Conservation (phyloP, 1,284 basidiomycete genomes). For the Pseudozyma tsukubaensis region DNA sequence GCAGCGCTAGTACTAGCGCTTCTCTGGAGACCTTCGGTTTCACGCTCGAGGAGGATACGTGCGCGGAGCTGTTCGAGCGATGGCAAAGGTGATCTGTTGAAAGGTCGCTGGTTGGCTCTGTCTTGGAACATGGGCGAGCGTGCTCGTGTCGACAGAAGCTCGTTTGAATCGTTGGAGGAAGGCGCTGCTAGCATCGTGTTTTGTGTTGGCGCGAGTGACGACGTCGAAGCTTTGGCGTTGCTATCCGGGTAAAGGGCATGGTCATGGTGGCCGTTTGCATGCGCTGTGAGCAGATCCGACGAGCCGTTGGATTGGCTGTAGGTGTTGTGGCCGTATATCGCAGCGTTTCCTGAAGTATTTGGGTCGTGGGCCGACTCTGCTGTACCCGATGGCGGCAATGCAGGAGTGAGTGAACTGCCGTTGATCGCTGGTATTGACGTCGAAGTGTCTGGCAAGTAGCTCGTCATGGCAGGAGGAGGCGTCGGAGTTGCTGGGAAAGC, state of each 20-base stretch:
- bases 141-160: conserved; percentile 10
- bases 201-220: conserved; percentile 3
- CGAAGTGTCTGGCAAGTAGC: not conserved
- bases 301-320: conserved; percentile 5
- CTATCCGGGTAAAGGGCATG: not conserved
- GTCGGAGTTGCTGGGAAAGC: conserved; percentile 14
- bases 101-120: conserved; percentile 23
- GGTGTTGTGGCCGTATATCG: not conserved
- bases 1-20: conserved; percentile 63
- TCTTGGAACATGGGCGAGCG: conserved; percentile 38
- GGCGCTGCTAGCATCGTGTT: conserved; percentile 10
- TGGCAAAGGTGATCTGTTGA: conserved; percentile 55
- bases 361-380: conserved; percentile 1
- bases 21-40: conserved; percentile 50
- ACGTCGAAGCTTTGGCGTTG: conserved; percentile 6
- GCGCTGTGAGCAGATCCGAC: conserved; percentile 4
- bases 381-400: not conserved
- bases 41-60: conserved; percentile 61
- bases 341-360: not conserved
- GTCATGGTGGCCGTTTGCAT: not conserved
- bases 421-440: not conserved
- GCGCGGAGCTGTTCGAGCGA: conserved; percentile 65
- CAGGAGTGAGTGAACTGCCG: not conserved
- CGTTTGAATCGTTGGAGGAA: no score
- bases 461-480: not conserved